phyloP scores from a whole-genome alignment of 2,329 filamentous ascomycete species.

The Didymella arachidicola region DNA sequence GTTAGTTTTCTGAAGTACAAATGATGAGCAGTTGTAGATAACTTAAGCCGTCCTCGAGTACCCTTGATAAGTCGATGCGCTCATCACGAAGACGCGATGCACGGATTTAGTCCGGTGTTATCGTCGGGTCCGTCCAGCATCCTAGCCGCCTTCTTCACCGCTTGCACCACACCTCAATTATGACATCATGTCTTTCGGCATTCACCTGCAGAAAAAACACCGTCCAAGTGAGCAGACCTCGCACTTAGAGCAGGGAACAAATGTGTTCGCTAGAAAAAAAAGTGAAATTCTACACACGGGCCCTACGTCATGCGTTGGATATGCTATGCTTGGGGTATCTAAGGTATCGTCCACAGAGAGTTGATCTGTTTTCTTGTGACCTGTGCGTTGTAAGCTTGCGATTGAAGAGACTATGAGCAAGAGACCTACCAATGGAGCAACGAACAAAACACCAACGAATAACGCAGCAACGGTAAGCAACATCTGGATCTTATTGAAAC shows the following conservation, averaged over 20 bases:
- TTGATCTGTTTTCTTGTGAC: slow-evolving; percentile 72
- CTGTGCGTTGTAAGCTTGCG: slow-evolving; percentile 40
- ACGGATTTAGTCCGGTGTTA: slow-evolving; percentile 8
- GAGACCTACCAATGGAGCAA: slow-evolving; percentile 79
- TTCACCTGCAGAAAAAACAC: neutral
- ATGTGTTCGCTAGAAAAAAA: neutral
- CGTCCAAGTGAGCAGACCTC: neutral
- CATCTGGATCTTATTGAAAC: slow-evolving; percentile 90
- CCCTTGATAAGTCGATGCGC: neutral
- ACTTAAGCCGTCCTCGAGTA: neutral
- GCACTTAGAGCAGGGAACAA: neutral
- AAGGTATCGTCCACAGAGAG: slow-evolving; percentile 63
- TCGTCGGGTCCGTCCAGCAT: neutral
- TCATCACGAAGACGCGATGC: neutral
- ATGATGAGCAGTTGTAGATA: slow-evolving; percentile 49
- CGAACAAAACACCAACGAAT: slow-evolving; percentile 74
- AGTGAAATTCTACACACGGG: neutral
- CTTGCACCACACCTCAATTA: neutral
- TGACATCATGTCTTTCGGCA: slow-evolving; percentile 11
- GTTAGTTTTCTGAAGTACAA: slow-evolving; percentile 53
- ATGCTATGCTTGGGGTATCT: slow-evolving; percentile 9
- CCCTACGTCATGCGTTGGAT: neutral
- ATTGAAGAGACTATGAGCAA: neutral
- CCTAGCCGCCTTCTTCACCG: neutral
- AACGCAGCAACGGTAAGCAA: slow-evolving; percentile 84